Conservation (phyloP, 345 rosid genomes). For the Eucalyptus fibrosa region DNA sequence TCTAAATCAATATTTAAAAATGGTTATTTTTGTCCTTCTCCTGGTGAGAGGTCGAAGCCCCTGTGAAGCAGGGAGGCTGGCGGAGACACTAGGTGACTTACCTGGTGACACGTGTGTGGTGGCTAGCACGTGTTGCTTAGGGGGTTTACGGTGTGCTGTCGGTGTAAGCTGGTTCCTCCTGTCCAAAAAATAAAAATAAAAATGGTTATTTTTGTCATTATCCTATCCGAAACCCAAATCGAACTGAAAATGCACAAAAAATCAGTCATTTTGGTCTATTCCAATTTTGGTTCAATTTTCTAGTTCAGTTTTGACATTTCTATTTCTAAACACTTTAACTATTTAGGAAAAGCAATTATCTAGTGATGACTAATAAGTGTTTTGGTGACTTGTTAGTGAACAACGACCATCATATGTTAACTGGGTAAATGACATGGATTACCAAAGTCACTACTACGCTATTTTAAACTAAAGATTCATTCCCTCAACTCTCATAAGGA, state of each 20-base stretch:
- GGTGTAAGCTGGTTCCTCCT: no score
- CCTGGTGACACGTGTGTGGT: no score
- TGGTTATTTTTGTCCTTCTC: background rate
- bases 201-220: background rate
- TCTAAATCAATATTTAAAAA: background rate
- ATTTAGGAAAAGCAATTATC: background rate
- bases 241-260: background rate
- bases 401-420: background rate
- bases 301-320: accelerated
- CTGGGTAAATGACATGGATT: background rate
- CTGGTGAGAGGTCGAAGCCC: no score
- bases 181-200: no score
- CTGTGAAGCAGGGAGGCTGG: no score
- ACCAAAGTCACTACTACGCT: background rate
- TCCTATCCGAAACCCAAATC: accelerated
- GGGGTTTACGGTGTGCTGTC: no score
- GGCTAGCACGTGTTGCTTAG: no score
- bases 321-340: background rate
- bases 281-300: background rate
- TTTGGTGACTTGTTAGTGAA: background rate
- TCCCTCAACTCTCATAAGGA: background rate
- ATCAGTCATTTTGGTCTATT: background rate
- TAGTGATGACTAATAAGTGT: background rate
- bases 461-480: background rate
- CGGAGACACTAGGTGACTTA: no score